Evolutionary conservation across 2,329 filamentous ascomycete genomes (phyloP).

Genomic region (Neodidymelliopsis sp.): DNA sequence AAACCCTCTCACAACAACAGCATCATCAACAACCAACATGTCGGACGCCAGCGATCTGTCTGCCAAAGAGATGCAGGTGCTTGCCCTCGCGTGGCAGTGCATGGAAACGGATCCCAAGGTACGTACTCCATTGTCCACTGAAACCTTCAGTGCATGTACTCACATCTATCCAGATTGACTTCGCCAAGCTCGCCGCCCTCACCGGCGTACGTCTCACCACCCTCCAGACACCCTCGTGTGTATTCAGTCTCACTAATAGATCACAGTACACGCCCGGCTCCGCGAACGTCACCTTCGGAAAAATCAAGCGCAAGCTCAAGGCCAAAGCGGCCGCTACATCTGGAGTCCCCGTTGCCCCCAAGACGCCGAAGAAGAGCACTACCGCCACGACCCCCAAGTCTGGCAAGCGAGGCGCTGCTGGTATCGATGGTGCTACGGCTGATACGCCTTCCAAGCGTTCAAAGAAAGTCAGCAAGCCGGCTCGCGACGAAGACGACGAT

Average conservation of each 20-base stretch:
- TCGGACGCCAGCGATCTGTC: slow-evolving; percentile 22
- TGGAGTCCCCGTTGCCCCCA: not conserved
- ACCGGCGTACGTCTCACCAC: slow-evolving; percentile 9
- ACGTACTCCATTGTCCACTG: not conserved
- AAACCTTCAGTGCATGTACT: not conserved
- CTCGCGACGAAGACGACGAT: slow-evolving; percentile 18
- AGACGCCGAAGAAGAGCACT: slow-evolving; percentile 33
- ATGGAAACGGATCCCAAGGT: slow-evolving; percentile 45
- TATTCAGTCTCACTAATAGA: slow-evolving; percentile 29
- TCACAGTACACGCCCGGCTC: slow-evolving; percentile 33
- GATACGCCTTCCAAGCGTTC: slow-evolving; percentile 27
- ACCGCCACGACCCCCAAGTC: slow-evolving; percentile 17
- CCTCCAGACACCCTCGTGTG: slow-evolving; percentile 22
- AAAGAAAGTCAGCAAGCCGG: slow-evolving; percentile 1
- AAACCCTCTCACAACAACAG: not conserved
- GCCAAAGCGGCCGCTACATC: slow-evolving; percentile 14
- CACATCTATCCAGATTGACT: slow-evolving; percentile 16
- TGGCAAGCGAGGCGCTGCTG: slow-evolving; percentile 22
- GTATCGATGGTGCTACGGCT: slow-evolving; percentile 1
- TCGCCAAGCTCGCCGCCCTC: slow-evolving; percentile 23
- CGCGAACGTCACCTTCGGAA: slow-evolving; percentile 40
- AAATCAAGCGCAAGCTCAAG: slow-evolving; percentile 44
- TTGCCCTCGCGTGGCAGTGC: slow-evolving; percentile 47
- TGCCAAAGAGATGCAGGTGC: slow-evolving; percentile 39
- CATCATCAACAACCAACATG: not conserved